Base-by-base conservation (phyloP, 2,329 filamentous ascomycete species). In the Stemphylium beticola region DNA sequence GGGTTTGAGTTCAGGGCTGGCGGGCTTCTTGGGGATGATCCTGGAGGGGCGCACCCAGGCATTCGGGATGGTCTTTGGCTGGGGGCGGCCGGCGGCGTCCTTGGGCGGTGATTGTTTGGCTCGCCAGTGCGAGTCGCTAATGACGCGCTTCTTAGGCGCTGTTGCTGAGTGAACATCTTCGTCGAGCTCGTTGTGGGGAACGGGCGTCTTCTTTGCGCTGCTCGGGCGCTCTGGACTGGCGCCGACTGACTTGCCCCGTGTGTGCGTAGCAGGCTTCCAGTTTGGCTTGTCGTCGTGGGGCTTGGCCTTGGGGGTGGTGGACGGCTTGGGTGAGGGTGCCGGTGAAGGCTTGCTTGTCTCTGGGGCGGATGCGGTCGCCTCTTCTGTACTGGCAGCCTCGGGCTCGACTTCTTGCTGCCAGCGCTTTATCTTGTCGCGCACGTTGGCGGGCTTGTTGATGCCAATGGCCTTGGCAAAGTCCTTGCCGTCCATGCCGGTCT, bases 91-190 rank as follows among this genome's bases (percentile, higher is more conserved):
- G 10, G 58, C 50, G 26, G 46, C 39, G 12, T 73, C 70, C 36
- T 76, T 75, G 4, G 71, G 68, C 26, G 72, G 70, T 4, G 72
- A 71, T 51, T 68, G 67, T 69, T 86, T 87, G 76, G 86, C 86
- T 53, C 74, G 74, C 90, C 93, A 98, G 77, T 96, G 91, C 49
- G 90, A 89, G 77, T 98, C 93, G 73, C 93, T 97, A 57, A 97
- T 86, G 49, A 98, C 91, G 60, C 93, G 86, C 81, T 96, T 97
- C 77, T 91, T 92, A 14, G 93, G 93, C 40, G 91, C 85, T 44
- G 81, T 86, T 71, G 76, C 81, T 65, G 76, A 79, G 70, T 71
- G 79, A 56, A 74, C 74, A 8, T 82, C 79, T 11, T 76, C 72
- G 44, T 79, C 74, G 40, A 79, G 66, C 52, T 77, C 74, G 44